Percentiles rank a stretch among this genome's conserved stretches.
Conservation (phyloP, 2,329 filamentous ascomycete species). For the Incumbomyces delicatus region DNA sequence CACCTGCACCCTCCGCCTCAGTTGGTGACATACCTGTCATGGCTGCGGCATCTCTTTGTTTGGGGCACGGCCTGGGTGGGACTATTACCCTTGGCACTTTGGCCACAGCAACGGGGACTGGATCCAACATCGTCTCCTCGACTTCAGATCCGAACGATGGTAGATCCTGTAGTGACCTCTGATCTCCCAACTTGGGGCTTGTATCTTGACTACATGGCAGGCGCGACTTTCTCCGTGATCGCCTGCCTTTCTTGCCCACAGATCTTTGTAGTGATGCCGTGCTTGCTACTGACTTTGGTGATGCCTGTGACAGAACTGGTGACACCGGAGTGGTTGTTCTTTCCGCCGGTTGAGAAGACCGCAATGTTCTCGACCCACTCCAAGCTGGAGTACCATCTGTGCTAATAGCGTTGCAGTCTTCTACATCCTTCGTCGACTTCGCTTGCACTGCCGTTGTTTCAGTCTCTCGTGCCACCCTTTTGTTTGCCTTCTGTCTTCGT, state of each 20-base stretch:
- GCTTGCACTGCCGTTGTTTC: no score
- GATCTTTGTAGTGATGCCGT: not conserved
- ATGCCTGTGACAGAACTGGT: not conserved
- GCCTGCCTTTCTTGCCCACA: not conserved
- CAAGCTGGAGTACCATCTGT: no score
- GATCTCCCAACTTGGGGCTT: not conserved
- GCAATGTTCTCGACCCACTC: no score
- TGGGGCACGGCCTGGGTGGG: no score
- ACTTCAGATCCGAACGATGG: conserved; percentile 2
- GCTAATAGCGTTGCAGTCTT: no score
- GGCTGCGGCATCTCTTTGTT: not conserved
- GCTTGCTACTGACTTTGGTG: not conserved
- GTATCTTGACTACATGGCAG: not conserved
- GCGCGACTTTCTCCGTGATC: not conserved
- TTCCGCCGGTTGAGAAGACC: no score
- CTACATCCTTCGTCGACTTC: no score
- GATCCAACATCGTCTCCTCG: not conserved
- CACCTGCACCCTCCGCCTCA: not conserved
- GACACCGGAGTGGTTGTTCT: not conserved
- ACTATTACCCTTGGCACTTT: not conserved
- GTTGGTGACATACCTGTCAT: no score
- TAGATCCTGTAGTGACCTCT: not conserved
- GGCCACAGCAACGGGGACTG: not conserved
- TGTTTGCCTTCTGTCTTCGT: no score
- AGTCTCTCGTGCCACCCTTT: no score